Evolutionary conservation across 2,329 filamentous ascomycete genomes (phyloP), one percentile per base, ranked within the genome.

Genomic region (Albophoma yamanashiensis): DNA sequence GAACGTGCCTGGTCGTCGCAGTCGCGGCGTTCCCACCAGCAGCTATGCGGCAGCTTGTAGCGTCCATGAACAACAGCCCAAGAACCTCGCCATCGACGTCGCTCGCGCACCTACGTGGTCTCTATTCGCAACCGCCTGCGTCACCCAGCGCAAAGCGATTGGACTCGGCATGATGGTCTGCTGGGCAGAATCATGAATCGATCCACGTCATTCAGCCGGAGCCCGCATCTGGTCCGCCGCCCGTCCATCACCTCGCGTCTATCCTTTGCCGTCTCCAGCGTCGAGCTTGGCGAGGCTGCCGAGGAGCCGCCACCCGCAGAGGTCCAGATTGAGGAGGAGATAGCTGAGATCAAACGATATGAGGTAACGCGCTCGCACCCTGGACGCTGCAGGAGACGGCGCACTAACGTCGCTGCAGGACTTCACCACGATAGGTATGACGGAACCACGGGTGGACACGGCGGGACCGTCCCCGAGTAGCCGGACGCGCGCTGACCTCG

Each of bases 341-440:
- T 99, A 70, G 92, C 89, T 34, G 89, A 97, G 78, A 97, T 99
- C 72, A 97, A 97, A 77, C 85, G 93, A 77, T 99, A 99, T 76
- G 94, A 96, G 78, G 85, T 87, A 72, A 34, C 38, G 38, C 25
- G 11, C 20, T 17, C 17, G 15, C 8, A 39, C 8, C 31, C 31
- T 45, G 17, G 50, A 31, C 14, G 27, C 62, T 63, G 60, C 61
- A 31, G 9, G 17, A 31, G 20, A 8, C 7, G 6, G 27, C 11
- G 50, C 39, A 57, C 62, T 68, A 58, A 70, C 62, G 7, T 31
- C 43, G 6, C 6, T 31, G 15, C 60, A 76, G 82, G 94, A 99
- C 76, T 99, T 99, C 72, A 96, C 92, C 7, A 99, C 94, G 0
- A 94, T 94, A 82, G 85, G 85, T 88, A 79, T 67, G 72, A 42